A percentile compares a stretch with the other conserved stretches of the same genome.
These are phyloP conservation scores for Candida khao-thaluensis DNA, from an alignment of 805 yeast genomes.

Conservation along the genomic window DNA sequence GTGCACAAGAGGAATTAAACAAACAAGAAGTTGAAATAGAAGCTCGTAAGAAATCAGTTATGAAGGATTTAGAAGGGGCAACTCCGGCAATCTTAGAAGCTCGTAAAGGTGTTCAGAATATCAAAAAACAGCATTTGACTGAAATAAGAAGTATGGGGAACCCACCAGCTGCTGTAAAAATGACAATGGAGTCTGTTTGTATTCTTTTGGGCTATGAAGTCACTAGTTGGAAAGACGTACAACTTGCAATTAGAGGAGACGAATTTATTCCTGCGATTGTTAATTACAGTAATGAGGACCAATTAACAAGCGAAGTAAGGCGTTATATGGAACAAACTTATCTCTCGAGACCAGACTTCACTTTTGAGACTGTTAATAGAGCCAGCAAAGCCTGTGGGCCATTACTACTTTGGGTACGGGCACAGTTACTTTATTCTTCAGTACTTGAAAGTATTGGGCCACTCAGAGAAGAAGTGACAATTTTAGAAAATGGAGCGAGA, in stretches of 20 bases:
- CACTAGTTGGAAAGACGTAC: constrained; percentile 78
- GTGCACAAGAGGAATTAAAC: constrained; percentile 66
- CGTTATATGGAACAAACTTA: constrained; percentile 57
- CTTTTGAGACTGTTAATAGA: constrained; percentile 70
- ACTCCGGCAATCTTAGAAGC: constrained; percentile 88
- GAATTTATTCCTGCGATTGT: constrained; percentile 86
- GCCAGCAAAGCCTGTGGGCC: constrained; percentile 98
- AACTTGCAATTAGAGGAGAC: constrained; percentile 73
- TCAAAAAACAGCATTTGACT: constrained; percentile 87
- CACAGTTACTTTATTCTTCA: constrained; percentile 76
- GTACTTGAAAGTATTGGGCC: constrained; percentile 76
- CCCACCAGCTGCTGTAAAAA: constrained; percentile 85
- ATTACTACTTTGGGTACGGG: constrained; percentile 79
- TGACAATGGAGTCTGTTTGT: constrained; percentile 87
- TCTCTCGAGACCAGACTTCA: constrained; percentile 62
- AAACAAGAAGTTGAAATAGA: constrained; percentile 63
- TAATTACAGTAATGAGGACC: constrained; percentile 60
- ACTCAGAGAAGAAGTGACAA: constrained; percentile 58
- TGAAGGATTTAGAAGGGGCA: constrained; percentile 65
- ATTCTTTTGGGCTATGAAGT: constrained; percentile 70
- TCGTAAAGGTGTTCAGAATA: constrained; percentile 83
- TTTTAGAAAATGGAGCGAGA: constrained; percentile 57
- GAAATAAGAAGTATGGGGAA: constrained; percentile 86
- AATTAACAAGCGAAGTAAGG: constrained; percentile 54
- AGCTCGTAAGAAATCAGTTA: constrained; percentile 52